Conservation (phyloP, 2,329 filamentous ascomycete species). For the Corinectria fuckeliana region DNA sequence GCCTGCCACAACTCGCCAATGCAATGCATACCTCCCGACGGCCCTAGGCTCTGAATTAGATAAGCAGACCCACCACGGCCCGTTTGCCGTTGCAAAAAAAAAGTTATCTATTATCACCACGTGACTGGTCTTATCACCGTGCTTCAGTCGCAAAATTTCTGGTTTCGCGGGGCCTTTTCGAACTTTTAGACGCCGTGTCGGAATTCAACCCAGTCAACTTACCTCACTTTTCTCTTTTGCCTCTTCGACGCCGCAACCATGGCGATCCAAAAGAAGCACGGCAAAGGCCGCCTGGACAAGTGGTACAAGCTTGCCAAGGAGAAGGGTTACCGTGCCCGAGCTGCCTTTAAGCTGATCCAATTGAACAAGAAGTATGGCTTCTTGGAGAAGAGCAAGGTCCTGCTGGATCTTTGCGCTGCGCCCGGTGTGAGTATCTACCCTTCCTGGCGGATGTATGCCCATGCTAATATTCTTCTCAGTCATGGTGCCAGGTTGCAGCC, state of each 20-base stretch:
- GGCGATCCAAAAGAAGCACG: conserved; percentile 99
- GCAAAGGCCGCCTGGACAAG: conserved; percentile 97
- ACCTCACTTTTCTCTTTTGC: conserved; percentile 2
- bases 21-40: conserved; percentile 22
- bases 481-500: conserved; percentile 95
- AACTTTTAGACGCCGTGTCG: conserved; percentile 21
- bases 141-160: conserved; percentile 44
- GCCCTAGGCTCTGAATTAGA: conserved; percentile 20
- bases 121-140: conserved; percentile 41
- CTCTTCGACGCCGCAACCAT: conserved; percentile 54
- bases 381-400: conserved; percentile 92
- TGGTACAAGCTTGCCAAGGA: conserved; percentile 99
- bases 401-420: conserved; percentile 96
- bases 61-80: conserved; percentile 21
- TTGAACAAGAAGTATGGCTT: conserved; percentile 99
- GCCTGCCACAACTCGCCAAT: conserved; percentile 17
- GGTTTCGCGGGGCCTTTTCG: conserved; percentile 31
- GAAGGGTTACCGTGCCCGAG: conserved; percentile 94
- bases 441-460: not conserved
- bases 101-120: conserved; percentile 40
- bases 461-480: conserved; percentile 56
- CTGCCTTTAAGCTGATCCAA: conserved; percentile 97
- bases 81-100: not conserved
- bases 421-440: conserved; percentile 70
- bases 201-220: conserved; percentile 7